A percentile compares a stretch with the other conserved stretches of the same genome.
Evolutionary conservation across 306 rosid species (phyloP).

Genomic region (Cicer yamashitae): DNA sequence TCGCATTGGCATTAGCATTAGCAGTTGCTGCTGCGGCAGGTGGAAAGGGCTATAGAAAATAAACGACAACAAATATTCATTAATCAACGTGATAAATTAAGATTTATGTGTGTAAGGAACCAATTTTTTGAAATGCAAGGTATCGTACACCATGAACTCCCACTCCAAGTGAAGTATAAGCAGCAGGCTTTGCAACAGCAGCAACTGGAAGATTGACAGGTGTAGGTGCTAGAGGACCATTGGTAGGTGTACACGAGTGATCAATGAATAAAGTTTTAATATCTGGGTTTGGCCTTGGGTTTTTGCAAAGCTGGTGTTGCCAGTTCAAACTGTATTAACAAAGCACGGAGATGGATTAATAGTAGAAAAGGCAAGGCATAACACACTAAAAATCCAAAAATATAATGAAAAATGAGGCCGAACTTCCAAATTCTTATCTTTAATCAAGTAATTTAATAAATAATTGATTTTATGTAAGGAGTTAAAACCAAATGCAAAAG

Average conservation of each 20-base stretch:
- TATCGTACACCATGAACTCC: slow-evolving; percentile 82
- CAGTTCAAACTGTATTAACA: slow-evolving; percentile 79
- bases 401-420: neutral
- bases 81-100: slow-evolving; percentile 38
- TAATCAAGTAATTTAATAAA: slow-evolving; percentile 16
- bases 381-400: slow-evolving; percentile 17
- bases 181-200: slow-evolving; percentile 80
- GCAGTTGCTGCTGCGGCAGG: slow-evolving; percentile 65
- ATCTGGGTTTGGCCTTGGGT: slow-evolving; percentile 79
- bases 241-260: slow-evolving; percentile 73
- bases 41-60: slow-evolving; percentile 70
- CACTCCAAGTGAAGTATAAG: slow-evolving; percentile 73
- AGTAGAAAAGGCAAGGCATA: slow-evolving; percentile 29
- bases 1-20: slow-evolving; percentile 75
- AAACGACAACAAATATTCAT: slow-evolving; percentile 31
- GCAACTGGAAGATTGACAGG: slow-evolving; percentile 81
- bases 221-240: slow-evolving; percentile 75
- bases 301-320: slow-evolving; percentile 94
- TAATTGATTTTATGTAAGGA: neutral
- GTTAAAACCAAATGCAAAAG: slow-evolving; percentile 22
- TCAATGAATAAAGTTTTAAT: slow-evolving; percentile 83
- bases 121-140: slow-evolving; percentile 49
- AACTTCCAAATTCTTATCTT: slow-evolving; percentile 30
- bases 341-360: slow-evolving; percentile 34
- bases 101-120: slow-evolving; percentile 14